phyloP scores from a whole-genome alignment of 768 basidiomycete species.

The Mycena venus region DNA sequence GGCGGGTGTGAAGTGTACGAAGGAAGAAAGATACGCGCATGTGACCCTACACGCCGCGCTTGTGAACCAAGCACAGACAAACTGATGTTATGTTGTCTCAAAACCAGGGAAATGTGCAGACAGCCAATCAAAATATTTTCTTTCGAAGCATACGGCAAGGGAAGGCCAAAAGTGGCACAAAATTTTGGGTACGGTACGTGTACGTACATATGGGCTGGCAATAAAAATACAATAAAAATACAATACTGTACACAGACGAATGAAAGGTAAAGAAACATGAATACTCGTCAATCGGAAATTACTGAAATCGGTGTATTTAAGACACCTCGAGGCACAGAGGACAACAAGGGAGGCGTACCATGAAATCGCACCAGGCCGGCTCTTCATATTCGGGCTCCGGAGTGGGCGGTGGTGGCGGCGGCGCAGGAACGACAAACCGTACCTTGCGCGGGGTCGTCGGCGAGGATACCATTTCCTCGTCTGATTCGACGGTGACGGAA shows the following conservation, averaged over 20 bases:
- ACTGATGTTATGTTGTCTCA: too few species aligned
- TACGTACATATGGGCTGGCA: too few species aligned
- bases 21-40: too few species aligned
- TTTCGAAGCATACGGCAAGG: too few species aligned
- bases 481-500: not conserved
- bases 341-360: not conserved
- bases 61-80: too few species aligned
- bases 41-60: too few species aligned
- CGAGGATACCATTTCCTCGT: not conserved
- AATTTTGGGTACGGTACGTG: too few species aligned
- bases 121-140: too few species aligned
- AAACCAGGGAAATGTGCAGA: too few species aligned
- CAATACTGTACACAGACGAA: too few species aligned
- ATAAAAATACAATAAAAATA: not conserved
- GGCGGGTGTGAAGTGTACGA: too few species aligned
- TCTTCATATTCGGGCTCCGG: not conserved
- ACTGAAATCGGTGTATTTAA: not conserved
- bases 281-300: not conserved
- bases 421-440: not conserved
- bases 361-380: slow-evolving; percentile 11
- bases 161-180: too few species aligned
- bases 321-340: not conserved
- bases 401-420: not conserved
- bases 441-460: not conserved
- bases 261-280: not conserved